Conservation (phyloP, 2,329 filamentous ascomycete species). For the Escovopsis sp. region DNA sequence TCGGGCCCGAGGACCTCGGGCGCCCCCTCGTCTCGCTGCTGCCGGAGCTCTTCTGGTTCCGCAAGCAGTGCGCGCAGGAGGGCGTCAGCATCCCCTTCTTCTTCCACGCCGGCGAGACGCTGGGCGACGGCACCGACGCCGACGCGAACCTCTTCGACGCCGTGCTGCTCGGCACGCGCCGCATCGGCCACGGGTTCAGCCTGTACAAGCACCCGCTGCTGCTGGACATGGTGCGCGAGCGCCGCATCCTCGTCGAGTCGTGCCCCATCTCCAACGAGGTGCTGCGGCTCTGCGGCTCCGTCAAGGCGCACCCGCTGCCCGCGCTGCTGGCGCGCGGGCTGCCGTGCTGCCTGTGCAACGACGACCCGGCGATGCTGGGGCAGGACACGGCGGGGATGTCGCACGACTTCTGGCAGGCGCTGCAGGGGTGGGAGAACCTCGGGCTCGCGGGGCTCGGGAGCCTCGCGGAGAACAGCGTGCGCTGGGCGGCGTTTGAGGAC, state of each 20-base stretch:
- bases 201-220: slow-evolving; percentile 85
- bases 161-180: slow-evolving; percentile 68
- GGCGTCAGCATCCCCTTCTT: slow-evolving; percentile 81
- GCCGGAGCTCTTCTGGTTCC: slow-evolving; percentile 87
- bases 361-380: slow-evolving; percentile 79
- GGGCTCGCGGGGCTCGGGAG: slow-evolving; percentile 75
- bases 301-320: slow-evolving; percentile 67
- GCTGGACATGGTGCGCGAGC: slow-evolving; percentile 77
- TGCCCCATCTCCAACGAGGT: slow-evolving; percentile 89
- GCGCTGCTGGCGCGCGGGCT: slow-evolving; percentile 76
- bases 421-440: slow-evolving; percentile 85
- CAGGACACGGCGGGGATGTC: slow-evolving; percentile 71
- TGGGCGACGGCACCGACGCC: slow-evolving; percentile 57
- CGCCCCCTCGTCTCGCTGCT: slow-evolving; percentile 62
- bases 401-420: slow-evolving; percentile 86
- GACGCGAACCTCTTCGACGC: slow-evolving; percentile 83
- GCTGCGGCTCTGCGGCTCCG: slow-evolving; percentile 60
- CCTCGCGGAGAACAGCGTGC: slow-evolving; percentile 82
- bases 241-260: slow-evolving; percentile 74
- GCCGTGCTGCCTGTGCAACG: slow-evolving; percentile 71
- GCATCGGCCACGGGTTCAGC: slow-evolving; percentile 81
- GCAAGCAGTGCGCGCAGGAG: slow-evolving; percentile 65
- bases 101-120: slow-evolving; percentile 84
- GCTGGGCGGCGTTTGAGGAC: slow-evolving; percentile 83
- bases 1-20: slow-evolving; percentile 74